These are phyloP conservation scores for Sinapis alba DNA, from an alignment of 441 rosid genomes.

Conservation along the genomic window DNA sequence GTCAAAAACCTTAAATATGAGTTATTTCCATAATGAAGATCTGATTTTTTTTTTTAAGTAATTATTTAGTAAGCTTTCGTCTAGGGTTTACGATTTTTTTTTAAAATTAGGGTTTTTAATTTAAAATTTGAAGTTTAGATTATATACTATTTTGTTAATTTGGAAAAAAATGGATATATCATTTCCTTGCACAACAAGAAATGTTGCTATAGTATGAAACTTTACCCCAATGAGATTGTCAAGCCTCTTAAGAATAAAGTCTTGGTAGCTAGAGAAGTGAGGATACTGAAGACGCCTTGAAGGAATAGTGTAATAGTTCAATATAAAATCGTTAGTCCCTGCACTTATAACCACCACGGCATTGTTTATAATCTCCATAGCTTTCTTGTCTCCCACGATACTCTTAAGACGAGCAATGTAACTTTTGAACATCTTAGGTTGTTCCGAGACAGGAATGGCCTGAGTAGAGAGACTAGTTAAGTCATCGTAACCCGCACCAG, in stretches of 20 bases:
- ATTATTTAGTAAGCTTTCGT: neutral
- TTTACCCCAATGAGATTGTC: constrained; percentile 45
- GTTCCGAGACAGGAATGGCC: constrained; percentile 47
- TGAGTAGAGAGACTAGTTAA: constrained; percentile 28
- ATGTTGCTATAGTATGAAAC: neutral
- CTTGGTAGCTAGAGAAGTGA: constrained; percentile 42
- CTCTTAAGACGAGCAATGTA: constrained; percentile 47
- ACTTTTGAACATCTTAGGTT: constrained; percentile 45
- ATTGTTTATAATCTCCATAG: constrained; percentile 39
- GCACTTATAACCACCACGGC: constrained; percentile 54
- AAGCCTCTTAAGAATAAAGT: constrained; percentile 45
- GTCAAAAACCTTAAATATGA: neutral
- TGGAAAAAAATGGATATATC: neutral
- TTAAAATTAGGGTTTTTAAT: neutral
- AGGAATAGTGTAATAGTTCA: constrained; percentile 50
- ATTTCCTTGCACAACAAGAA: neutral
- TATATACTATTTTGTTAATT: neutral
- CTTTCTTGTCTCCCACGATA: constrained; percentile 51
- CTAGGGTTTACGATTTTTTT: neutral
- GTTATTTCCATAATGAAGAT: neutral
- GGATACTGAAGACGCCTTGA: constrained; percentile 43
- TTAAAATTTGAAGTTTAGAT: neutral
- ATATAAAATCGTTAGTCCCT: constrained; percentile 56
- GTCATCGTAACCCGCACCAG: constrained; percentile 62
- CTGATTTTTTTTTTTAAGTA: neutral